phyloP scores from a whole-genome alignment of 2,329 filamentous ascomycete genomes.

The Calonectria pauciramosa region DNA sequence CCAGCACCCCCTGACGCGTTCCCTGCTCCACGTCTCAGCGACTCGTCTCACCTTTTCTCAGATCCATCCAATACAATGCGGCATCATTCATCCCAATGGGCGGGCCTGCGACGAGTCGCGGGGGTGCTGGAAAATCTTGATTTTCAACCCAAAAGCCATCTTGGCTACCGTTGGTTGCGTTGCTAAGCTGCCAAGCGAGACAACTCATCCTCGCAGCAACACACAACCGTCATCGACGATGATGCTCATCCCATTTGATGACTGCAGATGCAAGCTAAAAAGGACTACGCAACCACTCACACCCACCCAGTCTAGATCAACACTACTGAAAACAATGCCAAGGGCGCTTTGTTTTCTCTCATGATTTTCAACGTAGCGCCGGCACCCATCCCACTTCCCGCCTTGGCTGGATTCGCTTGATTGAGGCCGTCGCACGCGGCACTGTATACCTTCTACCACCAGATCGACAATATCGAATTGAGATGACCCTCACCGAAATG shows the following conservation, averaged over 20 bases:
- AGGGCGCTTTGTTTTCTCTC: not conserved
- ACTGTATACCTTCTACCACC: constrained; percentile 21
- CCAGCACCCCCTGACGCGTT: constrained; percentile 41
- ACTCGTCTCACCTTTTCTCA: constrained; percentile 15
- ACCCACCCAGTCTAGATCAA: not conserved
- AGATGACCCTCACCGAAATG: constrained; percentile 29
- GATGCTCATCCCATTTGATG: constrained; percentile 10
- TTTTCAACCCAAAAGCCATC: constrained; percentile 7
- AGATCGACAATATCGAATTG: constrained; percentile 35
- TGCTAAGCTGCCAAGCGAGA: constrained; percentile 18
- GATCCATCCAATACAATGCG: constrained; percentile 16
- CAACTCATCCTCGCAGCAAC: constrained; percentile 7
- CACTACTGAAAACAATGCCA: not conserved
- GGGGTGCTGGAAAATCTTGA: constrained; percentile 5
- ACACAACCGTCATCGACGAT: not conserved
- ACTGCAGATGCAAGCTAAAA: constrained; percentile 12
- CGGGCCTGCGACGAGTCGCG: not conserved
- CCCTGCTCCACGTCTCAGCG: constrained; percentile 28
- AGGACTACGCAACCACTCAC: constrained; percentile 5
- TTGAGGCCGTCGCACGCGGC: constrained; percentile 9
- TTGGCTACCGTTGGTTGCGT: constrained; percentile 9
- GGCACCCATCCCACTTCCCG: constrained; percentile 4
- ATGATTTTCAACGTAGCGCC: constrained; percentile 5
- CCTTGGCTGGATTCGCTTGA: not conserved
- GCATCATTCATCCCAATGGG: constrained; percentile 14